Conservation (phyloP, 225 moss, liverwort and hornwort species). For the Marchantia paleacea region DNA sequence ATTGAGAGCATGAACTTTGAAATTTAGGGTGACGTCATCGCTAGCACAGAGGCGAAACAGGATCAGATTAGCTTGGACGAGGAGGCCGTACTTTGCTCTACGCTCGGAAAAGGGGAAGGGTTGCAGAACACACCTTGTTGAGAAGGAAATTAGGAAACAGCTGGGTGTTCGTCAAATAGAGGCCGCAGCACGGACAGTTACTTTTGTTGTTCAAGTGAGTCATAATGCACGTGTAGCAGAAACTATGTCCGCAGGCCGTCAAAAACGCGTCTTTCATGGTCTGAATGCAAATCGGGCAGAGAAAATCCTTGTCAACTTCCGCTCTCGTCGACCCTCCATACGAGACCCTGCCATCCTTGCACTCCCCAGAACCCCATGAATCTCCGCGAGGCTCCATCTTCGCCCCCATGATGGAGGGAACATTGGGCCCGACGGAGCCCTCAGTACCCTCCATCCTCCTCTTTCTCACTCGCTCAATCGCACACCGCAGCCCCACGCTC, state of each 20-base stretch:
- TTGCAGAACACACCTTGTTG: constrained; percentile 62
- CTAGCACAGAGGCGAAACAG: not conserved
- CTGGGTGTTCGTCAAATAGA: constrained; percentile 71
- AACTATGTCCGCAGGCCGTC: constrained; percentile 97
- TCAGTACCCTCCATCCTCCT: constrained; percentile 69
- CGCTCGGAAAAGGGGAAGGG: no score
- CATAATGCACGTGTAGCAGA: constrained; percentile 94
- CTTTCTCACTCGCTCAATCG: constrained; percentile 4
- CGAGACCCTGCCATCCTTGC: constrained; percentile 43
- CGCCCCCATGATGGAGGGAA: constrained; percentile 61
- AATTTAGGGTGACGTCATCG: not conserved
- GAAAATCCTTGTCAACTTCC: constrained; percentile 82
- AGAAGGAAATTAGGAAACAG: constrained; percentile 86
- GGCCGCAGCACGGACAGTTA: constrained; percentile 85
- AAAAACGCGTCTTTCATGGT: constrained; percentile 95
- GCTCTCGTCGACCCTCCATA: constrained; percentile 37
- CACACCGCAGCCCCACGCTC: not conserved
- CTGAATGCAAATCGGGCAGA: constrained; percentile 97
- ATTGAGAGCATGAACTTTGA: no score
- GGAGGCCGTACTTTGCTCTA: not conserved
- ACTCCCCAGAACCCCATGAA: constrained; percentile 59
- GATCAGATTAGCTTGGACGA: not conserved
- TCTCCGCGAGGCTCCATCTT: constrained; percentile 62
- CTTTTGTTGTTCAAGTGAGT: constrained; percentile 83
- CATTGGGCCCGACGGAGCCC: constrained; percentile 65